Percentiles rank a stretch among this genome's conserved stretches.
Evolutionary conservation across 129 eudicot genomes (phyloP).

Genomic region (Chrysanthemum lavandulifolium): DNA sequence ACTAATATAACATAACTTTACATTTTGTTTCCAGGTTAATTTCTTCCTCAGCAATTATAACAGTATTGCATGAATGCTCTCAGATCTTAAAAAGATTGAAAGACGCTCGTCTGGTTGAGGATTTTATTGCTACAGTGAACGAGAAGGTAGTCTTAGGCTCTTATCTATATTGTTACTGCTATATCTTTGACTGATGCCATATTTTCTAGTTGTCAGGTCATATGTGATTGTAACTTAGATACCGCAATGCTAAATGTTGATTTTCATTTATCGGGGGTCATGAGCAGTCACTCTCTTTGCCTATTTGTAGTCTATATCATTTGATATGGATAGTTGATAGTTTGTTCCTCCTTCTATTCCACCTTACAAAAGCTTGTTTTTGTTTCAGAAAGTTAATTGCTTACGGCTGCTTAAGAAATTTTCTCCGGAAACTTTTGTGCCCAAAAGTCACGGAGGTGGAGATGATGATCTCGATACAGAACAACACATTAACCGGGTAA

Average conservation of each 20-base stretch:
- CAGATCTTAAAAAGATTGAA: conserved; percentile 70
- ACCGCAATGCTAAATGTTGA: not conserved
- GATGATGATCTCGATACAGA: conserved; percentile 53
- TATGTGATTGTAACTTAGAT: not conserved
- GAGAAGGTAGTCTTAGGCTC: conserved; percentile 38
- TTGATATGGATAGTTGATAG: not conserved
- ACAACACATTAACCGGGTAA: conserved; percentile 40
- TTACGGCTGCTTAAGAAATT: conserved; percentile 66
- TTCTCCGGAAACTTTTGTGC: conserved; percentile 61
- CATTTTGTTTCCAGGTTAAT: conserved; percentile 3
- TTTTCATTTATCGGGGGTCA: not conserved
- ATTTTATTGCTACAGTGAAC: conserved; percentile 42
- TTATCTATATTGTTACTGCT: conserved; percentile 7
- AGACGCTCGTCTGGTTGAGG: conserved; percentile 66
- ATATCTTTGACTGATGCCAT: not conserved
- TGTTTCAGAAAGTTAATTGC: conserved; percentile 66
- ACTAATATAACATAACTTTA: not conserved
- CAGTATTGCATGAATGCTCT: conserved; percentile 21
- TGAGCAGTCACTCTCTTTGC: not conserved
- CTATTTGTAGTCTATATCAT: not conserved
- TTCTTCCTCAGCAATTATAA: conserved; percentile 11
- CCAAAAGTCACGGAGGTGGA: conserved; percentile 50
- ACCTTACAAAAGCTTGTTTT: conserved; percentile 3
- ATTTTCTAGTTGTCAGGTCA: conserved; percentile 7
- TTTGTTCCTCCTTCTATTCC: not conserved